Evolutionary conservation across 129 eudicot genomes (phyloP).

Genomic region (Flaveria robusta): DNA sequence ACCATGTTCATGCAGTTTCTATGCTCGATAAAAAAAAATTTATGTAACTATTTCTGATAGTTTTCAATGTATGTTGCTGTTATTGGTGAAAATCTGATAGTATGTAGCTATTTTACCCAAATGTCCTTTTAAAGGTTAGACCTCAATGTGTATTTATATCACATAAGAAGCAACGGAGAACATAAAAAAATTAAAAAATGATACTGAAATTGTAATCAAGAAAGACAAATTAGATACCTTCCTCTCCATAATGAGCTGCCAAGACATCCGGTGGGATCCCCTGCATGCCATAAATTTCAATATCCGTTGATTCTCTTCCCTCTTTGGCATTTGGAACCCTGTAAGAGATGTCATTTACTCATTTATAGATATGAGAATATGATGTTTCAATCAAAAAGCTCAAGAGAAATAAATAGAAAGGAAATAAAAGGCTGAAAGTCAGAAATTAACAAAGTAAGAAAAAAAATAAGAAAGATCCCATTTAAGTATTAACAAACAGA

Average conservation of each 20-base stretch:
- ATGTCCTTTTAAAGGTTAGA: not conserved
- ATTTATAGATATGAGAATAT: not conserved
- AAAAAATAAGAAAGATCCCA: not conserved
- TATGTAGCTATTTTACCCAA: not conserved
- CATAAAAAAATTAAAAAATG: not conserved
- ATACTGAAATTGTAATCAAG: not conserved
- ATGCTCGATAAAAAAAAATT: not conserved
- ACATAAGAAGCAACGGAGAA: not conserved
- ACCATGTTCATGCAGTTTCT: not conserved
- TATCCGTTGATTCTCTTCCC: constrained; percentile 88
- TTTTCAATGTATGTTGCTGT: not conserved
- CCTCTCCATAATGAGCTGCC: constrained; percentile 95
- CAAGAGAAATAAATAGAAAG: constrained; percentile 14
- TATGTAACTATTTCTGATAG: not conserved
- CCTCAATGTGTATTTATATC: constrained; percentile 2
- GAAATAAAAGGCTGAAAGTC: not conserved
- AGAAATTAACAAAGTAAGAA: constrained; percentile 8
- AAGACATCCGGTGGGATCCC: constrained; percentile 85
- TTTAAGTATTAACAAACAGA: not conserved
- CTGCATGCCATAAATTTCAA: constrained; percentile 97
- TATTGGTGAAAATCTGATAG: not conserved
- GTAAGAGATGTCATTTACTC: constrained; percentile 16
- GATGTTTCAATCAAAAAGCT: constrained; percentile 9
- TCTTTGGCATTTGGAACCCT: constrained; percentile 98
- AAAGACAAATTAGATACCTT: constrained; percentile 46